phyloP scores from a whole-genome alignment of 805 yeast genomes.

The Ogataea philodendri region DNA sequence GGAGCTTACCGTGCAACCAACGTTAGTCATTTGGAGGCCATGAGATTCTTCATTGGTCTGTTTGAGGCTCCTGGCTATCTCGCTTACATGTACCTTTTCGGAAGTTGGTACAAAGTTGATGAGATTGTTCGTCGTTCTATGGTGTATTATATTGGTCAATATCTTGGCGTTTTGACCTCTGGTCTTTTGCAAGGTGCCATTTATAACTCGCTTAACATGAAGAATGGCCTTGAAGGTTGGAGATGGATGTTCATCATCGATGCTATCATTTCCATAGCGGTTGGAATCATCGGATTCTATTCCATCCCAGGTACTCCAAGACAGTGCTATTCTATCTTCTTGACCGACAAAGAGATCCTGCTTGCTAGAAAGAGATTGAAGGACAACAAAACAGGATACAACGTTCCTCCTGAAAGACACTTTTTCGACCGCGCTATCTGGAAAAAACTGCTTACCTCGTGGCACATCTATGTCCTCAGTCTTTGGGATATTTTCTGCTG shows the following conservation, averaged over 20 bases:
- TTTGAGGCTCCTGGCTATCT: slow-evolving; percentile 67
- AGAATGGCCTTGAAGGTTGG: slow-evolving; percentile 42
- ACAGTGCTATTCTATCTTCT: slow-evolving; percentile 39
- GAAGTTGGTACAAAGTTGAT: slow-evolving; percentile 53
- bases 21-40: slow-evolving; percentile 52
- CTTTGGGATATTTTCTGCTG: slow-evolving; percentile 23
- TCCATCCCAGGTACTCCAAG: slow-evolving; percentile 47
- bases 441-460: slow-evolving; percentile 44
- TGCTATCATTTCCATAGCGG: slow-evolving; percentile 37
- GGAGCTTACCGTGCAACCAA: slow-evolving; percentile 49
- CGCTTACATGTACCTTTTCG: slow-evolving; percentile 56
- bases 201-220: slow-evolving; percentile 28
- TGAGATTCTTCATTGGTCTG: slow-evolving; percentile 63
- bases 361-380: slow-evolving; percentile 47
- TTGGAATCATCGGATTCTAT: slow-evolving; percentile 42
- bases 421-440: slow-evolving; percentile 39
- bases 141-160: slow-evolving; percentile 60
- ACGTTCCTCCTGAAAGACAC: slow-evolving; percentile 32
- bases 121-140: slow-evolving; percentile 63
- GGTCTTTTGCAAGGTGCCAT: slow-evolving; percentile 47
- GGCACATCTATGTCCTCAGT: slow-evolving; percentile 35
- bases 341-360: slow-evolving; percentile 39
- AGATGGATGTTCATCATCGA: slow-evolving; percentile 54
- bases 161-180: slow-evolving; percentile 53
- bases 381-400: slow-evolving; percentile 27